phyloP scores from a whole-genome alignment of 345 rosid genomes.

The Crucihimalaya himalaica region DNA sequence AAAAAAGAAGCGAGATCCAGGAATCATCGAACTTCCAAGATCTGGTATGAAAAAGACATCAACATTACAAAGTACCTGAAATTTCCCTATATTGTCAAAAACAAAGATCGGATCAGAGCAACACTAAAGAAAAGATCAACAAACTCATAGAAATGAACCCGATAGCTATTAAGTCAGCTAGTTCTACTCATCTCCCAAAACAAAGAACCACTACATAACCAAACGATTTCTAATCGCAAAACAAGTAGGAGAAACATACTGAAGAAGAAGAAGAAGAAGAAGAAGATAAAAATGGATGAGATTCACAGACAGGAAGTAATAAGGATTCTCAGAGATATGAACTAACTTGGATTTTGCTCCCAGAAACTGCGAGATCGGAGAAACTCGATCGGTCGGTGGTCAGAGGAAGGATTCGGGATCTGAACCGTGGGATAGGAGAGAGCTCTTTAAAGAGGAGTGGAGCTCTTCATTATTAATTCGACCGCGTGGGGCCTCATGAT shows the following conservation, averaged over 20 bases:
- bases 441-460: conserved; percentile 24
- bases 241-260: neutral
- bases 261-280: neutral
- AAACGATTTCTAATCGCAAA: neutral
- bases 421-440: conserved; percentile 26
- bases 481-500: conserved; percentile 21
- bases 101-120: neutral
- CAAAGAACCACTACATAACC: neutral
- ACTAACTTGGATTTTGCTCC: neutral
- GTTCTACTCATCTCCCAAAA: conserved; percentile 5
- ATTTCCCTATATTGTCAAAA: neutral
- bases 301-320: conserved; percentile 1
- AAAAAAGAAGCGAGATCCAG: conserved; percentile 13
- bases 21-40: conserved; percentile 17
- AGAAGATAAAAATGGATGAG: neutral
- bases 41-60: conserved; percentile 23
- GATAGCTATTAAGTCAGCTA: neutral
- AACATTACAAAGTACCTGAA: neutral
- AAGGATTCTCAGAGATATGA: neutral
- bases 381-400: conserved; percentile 28
- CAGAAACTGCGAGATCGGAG: conserved; percentile 26
- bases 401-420: conserved; percentile 32
- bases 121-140: neutral
- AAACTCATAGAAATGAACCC: neutral
- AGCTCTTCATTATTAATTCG: neutral